phyloP scores from a whole-genome alignment of 1,139 yeast species.

The Dujonia santamariae region DNA sequence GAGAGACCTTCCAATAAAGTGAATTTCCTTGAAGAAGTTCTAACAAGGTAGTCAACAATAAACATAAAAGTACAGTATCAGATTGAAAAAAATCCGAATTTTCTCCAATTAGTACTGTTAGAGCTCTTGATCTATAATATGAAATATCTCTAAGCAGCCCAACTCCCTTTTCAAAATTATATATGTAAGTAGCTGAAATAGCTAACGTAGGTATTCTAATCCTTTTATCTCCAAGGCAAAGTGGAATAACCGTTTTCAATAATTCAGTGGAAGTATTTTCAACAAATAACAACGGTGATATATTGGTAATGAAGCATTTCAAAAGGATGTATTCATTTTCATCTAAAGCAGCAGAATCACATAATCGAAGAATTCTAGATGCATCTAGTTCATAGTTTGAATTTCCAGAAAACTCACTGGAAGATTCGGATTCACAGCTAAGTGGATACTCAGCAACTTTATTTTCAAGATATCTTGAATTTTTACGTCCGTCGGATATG shows the following conservation, averaged over 20 bases:
- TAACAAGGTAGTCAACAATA: conserved; percentile 15
- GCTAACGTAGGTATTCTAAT: conserved; percentile 17
- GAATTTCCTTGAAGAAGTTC: conserved; percentile 20
- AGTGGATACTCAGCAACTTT: no score
- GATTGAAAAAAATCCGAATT: conserved; percentile 11
- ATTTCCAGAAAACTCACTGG: no score
- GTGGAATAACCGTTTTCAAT: conserved; percentile 17
- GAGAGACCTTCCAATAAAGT: conserved; percentile 17
- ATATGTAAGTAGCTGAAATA: conserved; percentile 18
- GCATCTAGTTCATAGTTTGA: no score
- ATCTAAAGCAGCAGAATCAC: conserved; percentile 9
- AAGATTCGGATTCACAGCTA: no score
- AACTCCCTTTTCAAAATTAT: conserved; percentile 12
- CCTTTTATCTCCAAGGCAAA: conserved; percentile 13
- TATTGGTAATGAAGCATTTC: conserved; percentile 17
- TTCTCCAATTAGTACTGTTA: conserved; percentile 12
- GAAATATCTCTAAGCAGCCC: conserved; percentile 14
- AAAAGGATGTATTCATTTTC: conserved; percentile 13
- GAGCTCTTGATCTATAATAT: conserved; percentile 16
- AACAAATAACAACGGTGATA: conserved; percentile 16
- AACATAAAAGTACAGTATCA: conserved; percentile 14
- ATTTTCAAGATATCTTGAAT: no score
- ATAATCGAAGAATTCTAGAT: no score
- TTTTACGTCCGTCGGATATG: no score
- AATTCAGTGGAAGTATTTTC: conserved; percentile 19